phyloP scores from a whole-genome alignment of 345 rosid species.

The Stellera chamaejasme region DNA sequence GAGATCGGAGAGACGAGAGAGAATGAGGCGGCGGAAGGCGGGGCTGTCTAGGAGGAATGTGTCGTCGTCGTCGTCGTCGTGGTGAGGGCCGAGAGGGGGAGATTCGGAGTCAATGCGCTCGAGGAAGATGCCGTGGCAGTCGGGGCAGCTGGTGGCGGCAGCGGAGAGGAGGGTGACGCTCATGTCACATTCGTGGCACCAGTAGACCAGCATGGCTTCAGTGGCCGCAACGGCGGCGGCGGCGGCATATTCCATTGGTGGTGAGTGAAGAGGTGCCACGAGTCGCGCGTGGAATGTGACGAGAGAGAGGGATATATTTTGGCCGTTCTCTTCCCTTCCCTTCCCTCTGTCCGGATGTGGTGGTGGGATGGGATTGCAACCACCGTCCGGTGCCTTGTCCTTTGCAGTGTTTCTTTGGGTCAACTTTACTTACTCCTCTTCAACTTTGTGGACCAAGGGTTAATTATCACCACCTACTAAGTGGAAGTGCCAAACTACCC shows the following conservation, averaged over 20 bases:
- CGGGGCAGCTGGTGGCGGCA: conserved; percentile 31
- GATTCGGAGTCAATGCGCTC: conserved; percentile 33
- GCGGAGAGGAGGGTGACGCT: conserved; percentile 33
- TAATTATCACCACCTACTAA: too few species aligned
- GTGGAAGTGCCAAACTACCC: too few species aligned
- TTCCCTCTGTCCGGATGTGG: too few species aligned
- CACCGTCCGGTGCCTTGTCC: too few species aligned
- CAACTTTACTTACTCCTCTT: too few species aligned
- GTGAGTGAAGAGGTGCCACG: conserved; percentile 1
- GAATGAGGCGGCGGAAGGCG: conserved; percentile 35
- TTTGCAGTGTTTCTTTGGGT: too few species aligned
- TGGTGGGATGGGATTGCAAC: too few species aligned
- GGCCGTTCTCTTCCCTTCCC: too few species aligned
- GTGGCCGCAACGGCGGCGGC: conserved; percentile 9
- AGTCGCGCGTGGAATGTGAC: too few species aligned
- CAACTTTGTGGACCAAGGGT: too few species aligned
- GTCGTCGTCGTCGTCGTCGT: conserved; percentile 28
- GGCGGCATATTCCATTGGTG: conserved; percentile 13
- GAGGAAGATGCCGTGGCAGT: conserved; percentile 22
- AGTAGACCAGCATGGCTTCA: conserved; percentile 11
- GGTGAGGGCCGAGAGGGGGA: conserved; percentile 17
- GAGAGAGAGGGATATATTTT: too few species aligned
- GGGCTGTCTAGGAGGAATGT: conserved; percentile 40
- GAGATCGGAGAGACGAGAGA: conserved; percentile 24
- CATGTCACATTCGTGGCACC: conserved; percentile 64